phyloP scores from a whole-genome alignment of 2,329 filamentous ascomycete species.

The Cordyceps pruinosa region DNA sequence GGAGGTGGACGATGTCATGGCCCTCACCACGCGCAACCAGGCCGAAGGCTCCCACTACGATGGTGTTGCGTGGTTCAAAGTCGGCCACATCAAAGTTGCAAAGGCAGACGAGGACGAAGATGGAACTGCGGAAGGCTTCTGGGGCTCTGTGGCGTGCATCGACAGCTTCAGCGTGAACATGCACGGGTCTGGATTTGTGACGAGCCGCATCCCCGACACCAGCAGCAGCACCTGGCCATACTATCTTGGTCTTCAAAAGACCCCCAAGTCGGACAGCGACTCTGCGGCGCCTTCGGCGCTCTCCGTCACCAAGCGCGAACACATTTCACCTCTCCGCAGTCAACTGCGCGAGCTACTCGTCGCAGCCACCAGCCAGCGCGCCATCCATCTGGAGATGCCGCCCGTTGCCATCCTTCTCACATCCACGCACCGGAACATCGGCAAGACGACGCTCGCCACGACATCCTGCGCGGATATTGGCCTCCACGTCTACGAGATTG shows the following conservation, averaged over 20 bases:
- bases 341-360: constrained; percentile 78
- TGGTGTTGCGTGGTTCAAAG: constrained; percentile 85
- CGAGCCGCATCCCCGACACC: constrained; percentile 69
- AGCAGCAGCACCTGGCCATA: constrained; percentile 79
- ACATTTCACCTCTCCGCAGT: constrained; percentile 55
- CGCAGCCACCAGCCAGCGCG: constrained; percentile 80
- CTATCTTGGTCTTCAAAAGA: constrained; percentile 71
- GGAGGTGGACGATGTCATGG: constrained; percentile 65
- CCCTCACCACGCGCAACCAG: constrained; percentile 37
- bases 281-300: constrained; percentile 31
- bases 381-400: constrained; percentile 79
- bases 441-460: constrained; percentile 73
- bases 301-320: constrained; percentile 40
- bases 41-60: constrained; percentile 35
- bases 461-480: constrained; percentile 83
- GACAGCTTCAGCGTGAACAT: constrained; percentile 83
- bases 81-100: constrained; percentile 62
- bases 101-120: constrained; percentile 50
- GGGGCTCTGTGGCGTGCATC: constrained; percentile 81
- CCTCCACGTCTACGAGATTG: constrained; percentile 79
- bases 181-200: constrained; percentile 83
- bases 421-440: constrained; percentile 88
- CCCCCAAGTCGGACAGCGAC: constrained; percentile 42
- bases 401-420: constrained; percentile 82
- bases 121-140: constrained; percentile 59